Conservation (phyloP, 2,329 filamentous ascomycete species). For the Pseudocercospora fuligena region DNA sequence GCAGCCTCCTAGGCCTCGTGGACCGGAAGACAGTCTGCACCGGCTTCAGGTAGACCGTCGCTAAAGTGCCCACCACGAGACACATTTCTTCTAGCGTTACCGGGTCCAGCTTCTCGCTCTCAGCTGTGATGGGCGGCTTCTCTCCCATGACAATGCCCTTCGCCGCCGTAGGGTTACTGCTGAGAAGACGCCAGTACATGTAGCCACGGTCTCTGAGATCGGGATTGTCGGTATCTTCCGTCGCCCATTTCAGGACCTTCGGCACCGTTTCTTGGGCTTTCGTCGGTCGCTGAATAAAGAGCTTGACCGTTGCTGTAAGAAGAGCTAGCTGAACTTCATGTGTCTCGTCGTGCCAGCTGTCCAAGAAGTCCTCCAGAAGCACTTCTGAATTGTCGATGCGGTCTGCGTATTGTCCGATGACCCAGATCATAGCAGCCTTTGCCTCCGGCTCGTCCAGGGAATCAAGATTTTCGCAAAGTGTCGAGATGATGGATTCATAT, state of each 20-base stretch:
- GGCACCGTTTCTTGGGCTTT: constrained; percentile 93
- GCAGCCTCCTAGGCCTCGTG: constrained; percentile 77
- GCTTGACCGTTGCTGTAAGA: constrained; percentile 93
- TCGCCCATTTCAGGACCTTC: constrained; percentile 96
- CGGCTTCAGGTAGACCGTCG: constrained; percentile 96
- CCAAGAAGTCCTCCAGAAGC: constrained; percentile 91
- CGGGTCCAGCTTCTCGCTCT: constrained; percentile 91
- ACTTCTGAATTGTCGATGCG: constrained; percentile 96
- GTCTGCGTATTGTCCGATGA: constrained; percentile 96
- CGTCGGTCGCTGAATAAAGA: constrained; percentile 95
- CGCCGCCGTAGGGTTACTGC: constrained; percentile 85
- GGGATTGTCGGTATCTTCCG: constrained; percentile 98
- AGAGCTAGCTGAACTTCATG: constrained; percentile 94
- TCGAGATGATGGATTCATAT: constrained; percentile 96
- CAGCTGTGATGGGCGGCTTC: constrained; percentile 93
- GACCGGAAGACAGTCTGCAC: constrained; percentile 96
- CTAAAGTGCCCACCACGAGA: constrained; percentile 91
- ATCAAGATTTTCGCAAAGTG: constrained; percentile 93
- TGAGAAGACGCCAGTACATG: constrained; percentile 98
- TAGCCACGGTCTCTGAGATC: constrained; percentile 94
- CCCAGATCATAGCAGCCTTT: constrained; percentile 99
- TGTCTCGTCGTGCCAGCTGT: constrained; percentile 90
- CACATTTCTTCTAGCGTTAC: constrained; percentile 95
- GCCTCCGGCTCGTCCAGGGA: constrained; percentile 96
- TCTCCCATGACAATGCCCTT: constrained; percentile 94